A percentile compares a stretch with the other conserved stretches of the same genome.
These are phyloP conservation scores for Backusella liffmaniae DNA, from an alignment of 192 early-diverging fungal species.

Conservation along the genomic window DNA sequence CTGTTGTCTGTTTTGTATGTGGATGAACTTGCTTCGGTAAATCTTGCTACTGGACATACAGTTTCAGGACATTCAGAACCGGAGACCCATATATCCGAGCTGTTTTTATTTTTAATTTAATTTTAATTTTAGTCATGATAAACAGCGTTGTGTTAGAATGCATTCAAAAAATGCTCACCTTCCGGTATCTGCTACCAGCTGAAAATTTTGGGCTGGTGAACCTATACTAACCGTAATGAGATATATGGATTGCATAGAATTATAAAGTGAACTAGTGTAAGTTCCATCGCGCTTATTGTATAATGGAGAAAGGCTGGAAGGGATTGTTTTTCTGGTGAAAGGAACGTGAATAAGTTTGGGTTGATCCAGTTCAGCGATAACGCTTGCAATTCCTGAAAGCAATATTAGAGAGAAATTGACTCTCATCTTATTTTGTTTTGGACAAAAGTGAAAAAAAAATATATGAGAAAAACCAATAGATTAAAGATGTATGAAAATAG, in stretches of 20 bases:
- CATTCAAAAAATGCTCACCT: constrained; percentile 3
- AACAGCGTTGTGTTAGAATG: neutral
- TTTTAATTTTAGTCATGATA: neutral
- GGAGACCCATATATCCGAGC: constrained; percentile 37
- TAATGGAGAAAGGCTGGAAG: neutral
- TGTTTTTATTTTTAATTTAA: neutral
- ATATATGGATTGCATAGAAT: neutral
- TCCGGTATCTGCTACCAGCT: constrained; percentile 14
- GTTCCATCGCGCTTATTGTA: neutral
- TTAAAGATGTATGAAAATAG: neutral
- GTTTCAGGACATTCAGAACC: constrained; percentile 11
- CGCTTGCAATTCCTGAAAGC: neutral
- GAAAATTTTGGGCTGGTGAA: constrained; percentile 17
- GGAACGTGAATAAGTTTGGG: neutral
- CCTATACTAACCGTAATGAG: neutral
- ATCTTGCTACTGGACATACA: constrained; percentile 21
- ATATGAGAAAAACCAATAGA: neutral
- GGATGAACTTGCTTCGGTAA: constrained; percentile 16
- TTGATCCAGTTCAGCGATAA: neutral
- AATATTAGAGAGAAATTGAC: neutral
- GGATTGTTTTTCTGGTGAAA: neutral
- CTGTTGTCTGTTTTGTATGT: constrained; percentile 19
- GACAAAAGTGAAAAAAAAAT: neutral
- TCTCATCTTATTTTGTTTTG: neutral
- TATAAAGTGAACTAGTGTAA: neutral